Evolutionary conservation across 495 filamentous ascomycete genomes (phyloP), one percentile per base, ranked within the genome.

Genomic region (Talaromyces trachyspermus): DNA sequence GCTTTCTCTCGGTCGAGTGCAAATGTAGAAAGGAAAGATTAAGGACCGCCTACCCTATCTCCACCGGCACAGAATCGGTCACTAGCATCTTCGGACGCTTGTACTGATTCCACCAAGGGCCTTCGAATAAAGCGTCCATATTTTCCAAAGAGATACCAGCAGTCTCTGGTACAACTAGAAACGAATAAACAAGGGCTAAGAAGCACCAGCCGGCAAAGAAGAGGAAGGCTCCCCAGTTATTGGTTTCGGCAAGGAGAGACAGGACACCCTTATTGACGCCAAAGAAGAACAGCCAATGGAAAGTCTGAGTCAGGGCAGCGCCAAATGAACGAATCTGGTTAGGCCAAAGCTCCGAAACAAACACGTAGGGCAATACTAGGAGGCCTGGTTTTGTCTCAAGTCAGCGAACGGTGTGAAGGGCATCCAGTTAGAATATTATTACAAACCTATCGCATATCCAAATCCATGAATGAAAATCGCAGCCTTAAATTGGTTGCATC

Each of bases 261-360:
- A 52, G 55, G 2, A 54, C 17, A 4, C 45, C 52, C 12, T 40
- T 48, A 12, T 26, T 52, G 33, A 57, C 30, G 5, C 49, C 46
- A 19, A 46, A 57, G 29, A 32, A 45, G 19, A 54, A 57, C 8
- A 54, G 43, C 55, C 55, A 57, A 20, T 57, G 55, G 27, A 54
- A 57, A 29, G 35, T 46, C 20, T 52, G 52, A 1, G 46, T 10
- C 11, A 54, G 19, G 0, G 55, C 44, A n/a, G 35, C 55, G n/a
- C 55, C 55, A 43, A 57, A 54, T 5, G 55, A 57, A 4, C 55
- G 52, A 38, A 57, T 57, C 7, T 44, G 52, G 38, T 54, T 57
- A 0, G 55, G 55, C 55, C 55, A 57, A 36, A 54, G 37, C 24
- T 57, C 55, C 5, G 42, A 46, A 8, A 46, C 55, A 36, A 57